phyloP scores from a whole-genome alignment of 1,139 yeast species.

The Candida glucosophila region DNA sequence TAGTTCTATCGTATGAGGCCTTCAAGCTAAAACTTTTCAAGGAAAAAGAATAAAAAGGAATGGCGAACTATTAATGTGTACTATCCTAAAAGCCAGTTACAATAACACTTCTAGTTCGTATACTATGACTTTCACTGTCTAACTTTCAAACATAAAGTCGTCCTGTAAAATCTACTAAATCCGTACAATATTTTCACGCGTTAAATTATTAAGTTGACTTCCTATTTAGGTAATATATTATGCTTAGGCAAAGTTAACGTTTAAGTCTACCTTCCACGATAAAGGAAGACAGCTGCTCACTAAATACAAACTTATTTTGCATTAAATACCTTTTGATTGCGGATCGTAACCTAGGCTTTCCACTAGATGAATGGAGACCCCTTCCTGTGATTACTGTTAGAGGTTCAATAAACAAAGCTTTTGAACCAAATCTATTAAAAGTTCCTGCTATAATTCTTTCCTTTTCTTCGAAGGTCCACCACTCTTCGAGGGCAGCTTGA shows the following conservation, averaged over 20 bases:
- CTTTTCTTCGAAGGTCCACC: conserved; percentile 49
- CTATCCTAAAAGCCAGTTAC: too few species aligned
- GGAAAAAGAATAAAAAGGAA: too few species aligned
- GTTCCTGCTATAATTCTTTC: conserved; percentile 32
- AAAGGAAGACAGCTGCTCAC: conserved; percentile 39
- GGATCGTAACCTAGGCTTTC: conserved; percentile 35
- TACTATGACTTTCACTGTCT: too few species aligned
- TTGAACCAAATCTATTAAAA: conserved; percentile 18
- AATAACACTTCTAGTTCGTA: too few species aligned
- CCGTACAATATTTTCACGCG: too few species aligned
- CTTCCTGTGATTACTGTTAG: conserved; percentile 48
- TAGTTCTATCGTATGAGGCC: too few species aligned
- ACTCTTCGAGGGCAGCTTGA: conserved; percentile 22
- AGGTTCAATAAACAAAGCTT: conserved; percentile 25
- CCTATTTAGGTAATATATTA: neutral
- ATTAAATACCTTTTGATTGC: conserved; percentile 29
- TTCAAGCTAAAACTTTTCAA: too few species aligned
- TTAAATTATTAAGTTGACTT: too few species aligned
- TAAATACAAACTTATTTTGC: conserved; percentile 25
- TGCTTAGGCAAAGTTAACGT: neutral
- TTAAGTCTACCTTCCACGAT: conserved; percentile 35
- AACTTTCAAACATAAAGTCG: too few species aligned
- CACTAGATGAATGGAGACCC: conserved; percentile 53
- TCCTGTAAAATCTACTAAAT: too few species aligned
- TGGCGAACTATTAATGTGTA: too few species aligned